Evolutionary conservation across 2,329 filamentous ascomycete species (phyloP), one percentile per base, ranked within the genome.

Genomic region (Fusarium graminum): DNA sequence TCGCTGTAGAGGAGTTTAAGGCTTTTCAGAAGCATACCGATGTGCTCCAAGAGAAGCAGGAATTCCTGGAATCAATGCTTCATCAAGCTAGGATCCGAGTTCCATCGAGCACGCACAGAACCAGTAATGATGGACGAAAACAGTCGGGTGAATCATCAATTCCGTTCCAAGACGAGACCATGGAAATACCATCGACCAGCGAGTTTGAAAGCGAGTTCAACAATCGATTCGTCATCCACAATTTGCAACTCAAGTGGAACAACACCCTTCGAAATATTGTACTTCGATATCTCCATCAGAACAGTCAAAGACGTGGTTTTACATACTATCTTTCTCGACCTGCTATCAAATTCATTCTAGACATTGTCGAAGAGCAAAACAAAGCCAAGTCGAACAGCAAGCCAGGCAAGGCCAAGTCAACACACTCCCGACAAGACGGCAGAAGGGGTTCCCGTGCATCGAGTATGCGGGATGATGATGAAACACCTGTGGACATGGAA

Each of bases 211-310:
- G 92, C 77, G 94, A 98, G 75, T 99, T 97, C 82, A 95, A 96
- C 76, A 99, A 99, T 74, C 91, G 95, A 3, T 99, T 99, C 81
- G 94, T 98, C 71, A 91, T 99, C 51, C 95, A 99, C 82, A 99
- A 99, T 72, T 87, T 96, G 75, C 95, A 99, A 74, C 82, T 99
- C 57, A 99, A 99, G 78, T 99, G 95, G 95, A 98, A 97, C 80
- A 99, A 99, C 72, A 88, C 94, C 12, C 80, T 99, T 36, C 89
- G 95, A 59, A 98, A 99, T 74, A 97, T 97, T 72, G 95, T 99
- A 47, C 86, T 99, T 39, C 92, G 95, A 25, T 99, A 99, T 77
- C 96, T 95, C 65, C 95, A 99, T 75, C 95, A 99, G 81, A 95
- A 97, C 73, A 93, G 94, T 75, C 96, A 99, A 79, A 88, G 95